Conservation (phyloP, 23 red algal genomes). For the Agarophyton chilense region DNA sequence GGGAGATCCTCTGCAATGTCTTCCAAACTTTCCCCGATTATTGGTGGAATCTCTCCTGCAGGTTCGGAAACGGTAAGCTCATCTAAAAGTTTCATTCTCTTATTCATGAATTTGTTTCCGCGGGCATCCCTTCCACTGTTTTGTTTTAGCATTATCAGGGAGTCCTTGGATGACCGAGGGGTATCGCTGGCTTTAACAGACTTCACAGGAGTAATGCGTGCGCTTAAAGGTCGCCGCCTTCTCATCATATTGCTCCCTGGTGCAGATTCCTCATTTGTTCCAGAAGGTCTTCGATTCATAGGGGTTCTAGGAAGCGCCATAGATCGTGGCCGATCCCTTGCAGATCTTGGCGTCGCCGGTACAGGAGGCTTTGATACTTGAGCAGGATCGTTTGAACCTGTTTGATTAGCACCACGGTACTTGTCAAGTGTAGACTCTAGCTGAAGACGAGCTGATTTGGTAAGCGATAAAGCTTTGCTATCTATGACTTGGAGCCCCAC, state of each 20-base stretch:
- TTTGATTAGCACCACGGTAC: conserved; percentile 15
- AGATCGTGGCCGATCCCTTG: conserved; percentile 39
- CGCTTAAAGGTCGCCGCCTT: conserved; percentile 36
- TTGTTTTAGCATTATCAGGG: conserved; percentile 2
- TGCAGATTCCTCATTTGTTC: conserved; percentile 22
- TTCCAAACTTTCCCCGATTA: conserved; percentile 45
- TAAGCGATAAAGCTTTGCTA: conserved; percentile 39
- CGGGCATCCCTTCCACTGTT: conserved; percentile 39
- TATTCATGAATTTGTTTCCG: conserved; percentile 34
- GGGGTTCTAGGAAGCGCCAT: conserved; percentile 56
- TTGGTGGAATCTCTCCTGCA: conserved; percentile 28
- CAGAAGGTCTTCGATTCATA: conserved; percentile 16
- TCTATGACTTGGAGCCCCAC: conserved; percentile 53
- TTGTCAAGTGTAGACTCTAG: conserved; percentile 49
- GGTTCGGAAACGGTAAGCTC: conserved; percentile 36
- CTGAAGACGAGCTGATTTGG: conserved; percentile 47
- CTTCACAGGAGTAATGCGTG: conserved; percentile 31
- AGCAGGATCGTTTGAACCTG: not conserved
- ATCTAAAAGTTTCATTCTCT: conserved; percentile 45
- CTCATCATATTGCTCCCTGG: not conserved
- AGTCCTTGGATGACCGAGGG: not conserved
- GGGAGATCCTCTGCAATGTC: conserved; percentile 59
- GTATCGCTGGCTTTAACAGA: not conserved
- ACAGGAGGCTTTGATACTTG: conserved; percentile 9
- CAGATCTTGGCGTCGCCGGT: conserved; percentile 36